Percentiles rank a stretch among this genome's conserved stretches.
Evolutionary conservation across 768 basidiomycete genomes (phyloP).

Genomic region (Botryobasidium botryosum): DNA sequence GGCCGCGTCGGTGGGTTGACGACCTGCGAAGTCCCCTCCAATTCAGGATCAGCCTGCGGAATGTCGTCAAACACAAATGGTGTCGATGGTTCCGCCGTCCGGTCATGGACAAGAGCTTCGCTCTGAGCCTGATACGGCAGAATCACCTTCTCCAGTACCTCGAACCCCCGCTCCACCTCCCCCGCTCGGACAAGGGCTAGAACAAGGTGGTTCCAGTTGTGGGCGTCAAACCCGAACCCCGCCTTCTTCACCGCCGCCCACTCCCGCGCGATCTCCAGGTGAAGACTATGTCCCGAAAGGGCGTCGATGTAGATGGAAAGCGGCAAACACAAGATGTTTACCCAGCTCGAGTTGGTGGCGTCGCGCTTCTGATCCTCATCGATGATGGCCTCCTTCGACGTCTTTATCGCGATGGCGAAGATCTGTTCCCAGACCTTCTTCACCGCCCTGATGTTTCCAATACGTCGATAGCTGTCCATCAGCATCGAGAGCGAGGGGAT

Average conservation of each 20-base stretch:
- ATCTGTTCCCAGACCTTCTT: slow-evolving; percentile 53
- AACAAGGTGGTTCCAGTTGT: slow-evolving; percentile 83
- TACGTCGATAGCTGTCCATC: slow-evolving; percentile 54
- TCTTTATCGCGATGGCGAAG: slow-evolving; percentile 28
- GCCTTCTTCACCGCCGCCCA: slow-evolving; percentile 48
- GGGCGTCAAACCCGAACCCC: slow-evolving; percentile 67
- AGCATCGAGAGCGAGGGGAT: slow-evolving; percentile 44
- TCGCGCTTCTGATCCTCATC: slow-evolving; percentile 12
- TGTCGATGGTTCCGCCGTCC: slow-evolving; percentile 23
- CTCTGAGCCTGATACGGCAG: slow-evolving; percentile 34
- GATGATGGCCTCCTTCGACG: background rate
- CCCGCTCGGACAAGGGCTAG: slow-evolving; percentile 65
- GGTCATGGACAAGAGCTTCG: slow-evolving; percentile 11
- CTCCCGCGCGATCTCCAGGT: slow-evolving; percentile 38
- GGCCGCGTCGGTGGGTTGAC: background rate
- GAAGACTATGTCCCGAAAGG: slow-evolving; percentile 44
- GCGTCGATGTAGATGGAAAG: slow-evolving; percentile 70
- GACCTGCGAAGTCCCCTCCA: too few relatives aligned
- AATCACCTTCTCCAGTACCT: slow-evolving; percentile 62
- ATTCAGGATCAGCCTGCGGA: too few relatives aligned
- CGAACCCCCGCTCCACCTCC: slow-evolving; percentile 68
- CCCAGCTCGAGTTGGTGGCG: slow-evolving; percentile 9
- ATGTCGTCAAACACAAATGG: slow-evolving; percentile 24
- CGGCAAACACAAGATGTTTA: slow-evolving; percentile 49
- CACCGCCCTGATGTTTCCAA: slow-evolving; percentile 36